Evolutionary conservation across 768 basidiomycete species (phyloP), one percentile per base, ranked within the genome.

Genomic region (Boletus patriciae): DNA sequence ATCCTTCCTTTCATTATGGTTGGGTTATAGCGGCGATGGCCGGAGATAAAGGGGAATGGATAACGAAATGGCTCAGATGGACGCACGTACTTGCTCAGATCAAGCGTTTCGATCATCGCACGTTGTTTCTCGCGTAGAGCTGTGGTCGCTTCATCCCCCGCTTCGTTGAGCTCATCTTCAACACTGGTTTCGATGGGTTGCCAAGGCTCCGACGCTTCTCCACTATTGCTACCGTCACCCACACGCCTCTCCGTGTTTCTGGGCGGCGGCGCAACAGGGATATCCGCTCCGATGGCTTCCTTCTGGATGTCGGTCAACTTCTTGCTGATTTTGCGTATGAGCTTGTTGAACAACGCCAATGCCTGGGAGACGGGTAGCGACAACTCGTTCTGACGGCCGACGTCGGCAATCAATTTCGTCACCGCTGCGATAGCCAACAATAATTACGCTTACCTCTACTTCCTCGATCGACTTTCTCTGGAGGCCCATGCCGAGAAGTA

Each of bases 381-480:
- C 19, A 98, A 80, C 66, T 98, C 94, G 21, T 76, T 71, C 90
- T 94, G 64, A 41, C 12, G 16, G 44, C 19, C 57, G 23, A 45
- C 33, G 43, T 48, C 25, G 42, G 47, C n/a, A 36, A 53, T 55
- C 51, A 50, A 41, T 50, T 11, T 50, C 19, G 56, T 40, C 37
- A 46, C 38, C 18, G n/a, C 57, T 9, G n/a, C 13, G 12, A 25
- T 27, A 4, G 25, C 15, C 36, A 50, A n/a, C n/a, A n/a, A n/a
- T 7, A 11, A 21, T 45, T 13, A n/a, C 50, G 53, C 82, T 54
- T 59, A 88, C 90, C 81, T 96, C 94, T 21, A 96, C 79, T 34
- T 91, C 90, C 68, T 99, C 96, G 36, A 98, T 82, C 1, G 82
- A 76, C 72, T 98, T 98, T 41, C 91, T 79, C 73, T 98, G 96